Evolutionary conservation across 495 filamentous ascomycete genomes (phyloP), one percentile per base, ranked within the genome.

Genomic region (Penicillium steckii): DNA sequence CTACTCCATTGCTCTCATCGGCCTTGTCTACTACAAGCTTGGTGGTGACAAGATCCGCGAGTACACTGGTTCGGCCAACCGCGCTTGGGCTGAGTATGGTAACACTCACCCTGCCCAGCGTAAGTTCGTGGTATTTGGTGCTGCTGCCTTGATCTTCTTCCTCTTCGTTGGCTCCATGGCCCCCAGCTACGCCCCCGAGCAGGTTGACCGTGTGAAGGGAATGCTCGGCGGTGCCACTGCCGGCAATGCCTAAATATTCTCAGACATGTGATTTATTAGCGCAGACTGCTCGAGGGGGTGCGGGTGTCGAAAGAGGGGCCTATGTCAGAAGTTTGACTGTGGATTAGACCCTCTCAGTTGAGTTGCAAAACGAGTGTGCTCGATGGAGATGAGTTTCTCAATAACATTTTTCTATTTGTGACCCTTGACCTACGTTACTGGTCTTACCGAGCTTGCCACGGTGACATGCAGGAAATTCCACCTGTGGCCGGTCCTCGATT

Each of bases 11-110:
- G 91, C 94, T 43, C 84, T 98, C 25, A 73, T 79, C 60, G 94
- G 94, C 60, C 90, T 98, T 68, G 74, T 97, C 58, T 95, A 94
- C 85, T 97, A 96, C 84, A 97, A 96, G 82, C 88, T 97, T 57
- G 94, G 94, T 47, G 83, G 80, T 38, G 90, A 95, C 33, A 85
- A 86, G 61, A 76, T 97, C 61, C 90, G 86, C 77, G 87, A 89
- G 49, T 88, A 89, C 70, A 75, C 86, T 50, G 74, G 77, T 46
- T 83, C 91, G 53, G 84, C 78, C 45, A 73, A 77, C 56, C 85
- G 89, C 52, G 66, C 69, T 33, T 97, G 92, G 92, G 85, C 88
- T 46, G 91, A 96, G 58, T 96, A 94, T 60, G 91, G 93, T 46
- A 80, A 78, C 46, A 79, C 72, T 33, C 83, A 82, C 49, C 93